Conservation (phyloP, 2,329 filamentous ascomycete species). For the Colletotrichum navitas region DNA sequence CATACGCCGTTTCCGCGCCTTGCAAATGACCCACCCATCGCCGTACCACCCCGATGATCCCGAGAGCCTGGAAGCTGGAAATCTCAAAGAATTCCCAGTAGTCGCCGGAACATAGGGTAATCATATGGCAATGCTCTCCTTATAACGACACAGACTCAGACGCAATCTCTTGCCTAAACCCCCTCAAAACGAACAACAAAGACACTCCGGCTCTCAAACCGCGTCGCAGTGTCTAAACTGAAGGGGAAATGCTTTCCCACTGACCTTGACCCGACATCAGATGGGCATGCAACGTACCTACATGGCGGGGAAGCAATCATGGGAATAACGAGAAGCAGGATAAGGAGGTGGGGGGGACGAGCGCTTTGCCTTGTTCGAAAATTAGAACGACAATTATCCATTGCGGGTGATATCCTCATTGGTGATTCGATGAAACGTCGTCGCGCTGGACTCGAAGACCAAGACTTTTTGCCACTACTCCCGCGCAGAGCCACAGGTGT, state of each 20-base stretch:
- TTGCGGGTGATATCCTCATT: not conserved
- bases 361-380: not conserved
- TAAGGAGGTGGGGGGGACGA: no score
- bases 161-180: not conserved
- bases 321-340: no score
- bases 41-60: not conserved
- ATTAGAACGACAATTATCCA: not conserved
- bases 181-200: not conserved
- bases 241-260: not conserved
- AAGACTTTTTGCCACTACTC: slow-evolving; percentile 5
- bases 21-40: not conserved
- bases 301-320: not conserved
- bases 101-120: not conserved
- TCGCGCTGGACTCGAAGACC: slow-evolving; percentile 4
- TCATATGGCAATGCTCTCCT: not conserved
- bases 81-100: not conserved
- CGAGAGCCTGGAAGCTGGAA: not conserved
- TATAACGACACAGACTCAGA: no score
- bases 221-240: not conserved
- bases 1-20: not conserved
- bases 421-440: not conserved
- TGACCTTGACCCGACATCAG: not conserved
- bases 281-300: not conserved
- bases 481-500: not conserved
- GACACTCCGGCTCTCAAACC: not conserved